Base-by-base conservation (phyloP, 2,329 filamentous ascomycete genomes). In the Colletotrichum tropicale region DNA sequence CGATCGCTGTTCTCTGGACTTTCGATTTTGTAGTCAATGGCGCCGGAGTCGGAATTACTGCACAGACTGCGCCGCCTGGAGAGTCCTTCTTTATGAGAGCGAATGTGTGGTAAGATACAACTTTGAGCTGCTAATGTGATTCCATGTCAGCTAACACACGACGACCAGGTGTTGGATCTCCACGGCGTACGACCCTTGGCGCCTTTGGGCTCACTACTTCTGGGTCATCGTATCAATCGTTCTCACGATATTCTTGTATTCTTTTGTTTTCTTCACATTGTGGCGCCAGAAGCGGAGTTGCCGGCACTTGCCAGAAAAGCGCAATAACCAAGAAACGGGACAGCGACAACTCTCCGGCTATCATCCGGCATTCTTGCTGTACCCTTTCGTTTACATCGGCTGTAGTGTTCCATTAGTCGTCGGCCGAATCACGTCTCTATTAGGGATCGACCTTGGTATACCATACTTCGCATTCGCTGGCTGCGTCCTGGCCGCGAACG, bases 321-420 rank as follows among this genome's bases (percentile, higher is more conserved):
- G 28, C n/a, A 32, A 28, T 10, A 36, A 15, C 21, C 16, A 32
- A 9, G 13, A 9, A 26, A 21, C 26, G 16, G 9, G 67, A 52
- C 67, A 15, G n/a, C 70, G 8, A 34, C 36, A n/a, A 34, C 34
- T 38, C 8, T 74, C 58, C 12, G 74, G 70, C 1, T 76, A 76
- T 10, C 74, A 76, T n/a, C 74, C 74, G 15, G 83, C 87, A 36
- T 89, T 93, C 77, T 90, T 92, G 32, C 84, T 91, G 5, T 93
- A 93, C 77, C 92, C 92, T 0, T 78, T 92, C 71, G 89, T 93
- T 76, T 93, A 93, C 80, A 86, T 92, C 30, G 77, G 92, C n/a
- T 91, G 91, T 81, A 93, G 91, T 0, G 84, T 91, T 0, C 92
- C 92, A 0, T 84, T 93, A 1, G 91, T 91, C 15, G 86, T 89